Conservation (phyloP, 2,329 filamentous ascomycete genomes). For the Arthrobotrys entomopaga region DNA sequence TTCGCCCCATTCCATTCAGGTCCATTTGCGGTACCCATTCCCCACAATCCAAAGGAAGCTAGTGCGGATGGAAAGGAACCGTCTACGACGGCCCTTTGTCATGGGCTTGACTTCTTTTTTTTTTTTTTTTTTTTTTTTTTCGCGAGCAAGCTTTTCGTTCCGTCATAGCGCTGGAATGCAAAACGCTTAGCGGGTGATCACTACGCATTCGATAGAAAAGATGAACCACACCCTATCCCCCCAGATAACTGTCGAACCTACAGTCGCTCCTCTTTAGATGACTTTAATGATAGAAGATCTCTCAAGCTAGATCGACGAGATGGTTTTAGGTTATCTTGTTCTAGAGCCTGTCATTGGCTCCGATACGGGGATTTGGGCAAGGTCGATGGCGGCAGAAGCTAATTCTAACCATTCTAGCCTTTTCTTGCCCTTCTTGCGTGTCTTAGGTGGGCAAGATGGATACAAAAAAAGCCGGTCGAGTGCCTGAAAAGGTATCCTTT, state of each 20-base stretch:
- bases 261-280: slow-evolving; percentile 7
- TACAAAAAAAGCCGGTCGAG: slow-evolving; percentile 13
- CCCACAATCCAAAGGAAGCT: slow-evolving; percentile 39
- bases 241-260: slow-evolving; percentile 13
- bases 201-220: slow-evolving; percentile 36
- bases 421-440: slow-evolving; percentile 14
- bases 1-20: slow-evolving; percentile 23
- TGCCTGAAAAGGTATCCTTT: slow-evolving; percentile 1
- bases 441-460: neutral
- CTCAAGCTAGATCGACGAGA: slow-evolving; percentile 19
- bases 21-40: slow-evolving; percentile 46
- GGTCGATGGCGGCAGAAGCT: slow-evolving; percentile 35
- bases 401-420: slow-evolving; percentile 8
- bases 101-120: slow-evolving; percentile 37
- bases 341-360: neutral
- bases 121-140: slow-evolving; percentile 14
- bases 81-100: slow-evolving; percentile 34
- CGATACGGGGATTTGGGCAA: neutral
- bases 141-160: slow-evolving; percentile 35
- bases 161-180: slow-evolving; percentile 47
- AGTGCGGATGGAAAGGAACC: slow-evolving; percentile 30
- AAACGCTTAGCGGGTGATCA: slow-evolving; percentile 48
- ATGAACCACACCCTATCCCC: slow-evolving; percentile 19
- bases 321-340: slow-evolving; percentile 13
- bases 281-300: slow-evolving; percentile 3